Percentiles rank a stretch among this genome's conserved stretches.
These are phyloP conservation scores for Fraxinus baroniana DNA, from an alignment of 305 asterid species.

Conservation along the genomic window DNA sequence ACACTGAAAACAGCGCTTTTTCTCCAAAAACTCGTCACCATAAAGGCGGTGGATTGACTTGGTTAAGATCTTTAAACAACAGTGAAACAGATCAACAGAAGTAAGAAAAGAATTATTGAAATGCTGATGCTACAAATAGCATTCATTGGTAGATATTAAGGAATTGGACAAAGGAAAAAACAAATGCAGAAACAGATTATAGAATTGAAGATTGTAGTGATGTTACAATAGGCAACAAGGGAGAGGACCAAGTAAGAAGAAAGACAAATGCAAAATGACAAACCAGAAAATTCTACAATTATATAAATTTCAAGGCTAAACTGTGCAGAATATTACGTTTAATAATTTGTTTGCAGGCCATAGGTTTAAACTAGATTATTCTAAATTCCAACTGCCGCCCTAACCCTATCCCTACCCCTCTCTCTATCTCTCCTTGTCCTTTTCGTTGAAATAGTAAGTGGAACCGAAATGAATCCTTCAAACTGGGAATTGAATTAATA, in stretches of 20 bases:
- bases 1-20: neutral
- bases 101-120: conserved; percentile 19
- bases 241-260: neutral
- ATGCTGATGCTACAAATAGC: conserved; percentile 26
- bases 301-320: neutral
- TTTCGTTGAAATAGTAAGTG: neutral
- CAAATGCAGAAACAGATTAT: conserved; percentile 19
- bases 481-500: neutral
- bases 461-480: neutral
- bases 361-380: neutral
- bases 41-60: conserved; percentile 19
- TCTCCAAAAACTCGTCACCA: conserved; percentile 9
- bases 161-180: conserved; percentile 1
- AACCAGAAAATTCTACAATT: neutral
- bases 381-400: conserved; percentile 23
- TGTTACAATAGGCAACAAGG: conserved; percentile 34
- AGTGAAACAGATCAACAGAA: conserved; percentile 16
- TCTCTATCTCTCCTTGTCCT: neutral
- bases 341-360: conserved; percentile 22
- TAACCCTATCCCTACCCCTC: neutral
- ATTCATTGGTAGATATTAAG: conserved; percentile 28
- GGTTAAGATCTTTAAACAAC: conserved; percentile 14
- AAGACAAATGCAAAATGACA: conserved; percentile 49
- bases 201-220: conserved; percentile 21
- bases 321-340: neutral